Conservation (phyloP, 2,329 filamentous ascomycete species). For the Talaromyces sp. region DNA sequence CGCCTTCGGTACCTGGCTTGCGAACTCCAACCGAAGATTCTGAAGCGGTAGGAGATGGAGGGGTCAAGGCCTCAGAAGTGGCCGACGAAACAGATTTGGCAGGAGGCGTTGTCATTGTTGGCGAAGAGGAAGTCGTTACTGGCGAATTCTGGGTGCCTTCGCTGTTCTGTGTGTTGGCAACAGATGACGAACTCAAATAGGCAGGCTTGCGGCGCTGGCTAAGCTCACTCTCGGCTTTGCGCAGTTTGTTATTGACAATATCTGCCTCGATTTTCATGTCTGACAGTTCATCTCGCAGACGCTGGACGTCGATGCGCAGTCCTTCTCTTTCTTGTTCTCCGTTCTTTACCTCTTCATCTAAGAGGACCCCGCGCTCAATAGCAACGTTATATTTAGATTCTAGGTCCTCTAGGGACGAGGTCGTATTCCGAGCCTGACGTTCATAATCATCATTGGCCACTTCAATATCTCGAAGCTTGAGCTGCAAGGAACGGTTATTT, state of each 20-base stretch:
- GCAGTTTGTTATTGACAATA: slow-evolving; percentile 89
- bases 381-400: slow-evolving; percentile 95
- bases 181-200: slow-evolving; percentile 45
- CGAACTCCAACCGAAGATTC: slow-evolving; percentile 66
- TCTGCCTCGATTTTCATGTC: slow-evolving; percentile 94
- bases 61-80: slow-evolving; percentile 67
- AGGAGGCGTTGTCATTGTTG: slow-evolving; percentile 83
- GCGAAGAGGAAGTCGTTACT: slow-evolving; percentile 79
- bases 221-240: slow-evolving; percentile 57
- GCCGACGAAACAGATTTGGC: slow-evolving; percentile 61
- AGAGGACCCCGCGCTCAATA: slow-evolving; percentile 85
- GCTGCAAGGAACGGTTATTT: slow-evolving; percentile 71
- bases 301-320: slow-evolving; percentile 84
- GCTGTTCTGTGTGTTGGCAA: slow-evolving; percentile 57
- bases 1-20: slow-evolving; percentile 48
- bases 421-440: slow-evolving; percentile 90
- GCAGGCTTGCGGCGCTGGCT: slow-evolving; percentile 50
- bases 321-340: slow-evolving; percentile 88
- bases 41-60: slow-evolving; percentile 90
- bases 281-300: slow-evolving; percentile 82
- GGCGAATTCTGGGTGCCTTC: slow-evolving; percentile 69
- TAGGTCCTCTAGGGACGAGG: slow-evolving; percentile 91
- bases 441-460: slow-evolving; percentile 98
- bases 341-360: slow-evolving; percentile 89
- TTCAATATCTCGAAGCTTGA: slow-evolving; percentile 88